Evolutionary conservation across 2,329 filamentous ascomycete species (phyloP), one percentile per base, ranked within the genome.

Genomic region (Fusarium xyrophilum): DNA sequence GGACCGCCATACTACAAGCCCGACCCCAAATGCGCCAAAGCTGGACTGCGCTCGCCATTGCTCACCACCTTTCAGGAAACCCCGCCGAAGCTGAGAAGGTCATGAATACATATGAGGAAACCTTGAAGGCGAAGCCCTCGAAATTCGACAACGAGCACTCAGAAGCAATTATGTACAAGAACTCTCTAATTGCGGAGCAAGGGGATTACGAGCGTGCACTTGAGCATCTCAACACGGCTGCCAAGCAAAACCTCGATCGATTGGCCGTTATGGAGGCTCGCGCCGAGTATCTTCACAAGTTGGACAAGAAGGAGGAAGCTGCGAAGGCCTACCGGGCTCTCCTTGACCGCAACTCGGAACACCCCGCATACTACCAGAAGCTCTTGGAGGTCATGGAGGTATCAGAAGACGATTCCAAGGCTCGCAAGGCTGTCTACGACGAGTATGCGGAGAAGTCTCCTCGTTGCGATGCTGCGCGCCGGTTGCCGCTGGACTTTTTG

Each of bases 1-100:
- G 96, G 72, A 90, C 88, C 67, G 85, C 90, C 58, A 98, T 99
- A 91, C 85, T 99, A 69, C 91, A 96, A 78, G 89, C 92, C 44
- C 89, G 92, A 62, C 92, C 96, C 3, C 88, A 90, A 69, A 76
- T 96, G 64, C 88, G 96, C 71, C 93, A 96, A 81, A 97, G 95
- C 80, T 99, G 96, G 96, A 98, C 96, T 7, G 96, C 93, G n/a
- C 83, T 99, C 64, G 96, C 96, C 40, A 91, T 98, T 60, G 96
- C 95, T 36, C 89, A 97, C 77, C 96, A 99, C 75, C 85, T 99
- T 54, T 87, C 89, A n/a, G 96, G 95, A 3, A 92, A 97, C 76
- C 84, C 96, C 65, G 81, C 85, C 44, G 91, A 96, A 74, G 96
- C 96, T 32, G 96, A 99, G 82, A 93, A 93, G 74, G 92, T 97